Percentiles rank a stretch among this genome's conserved stretches.
Conservation (phyloP, 768 basidiomycete genomes). For the Kwoniella newhampshirensis region DNA sequence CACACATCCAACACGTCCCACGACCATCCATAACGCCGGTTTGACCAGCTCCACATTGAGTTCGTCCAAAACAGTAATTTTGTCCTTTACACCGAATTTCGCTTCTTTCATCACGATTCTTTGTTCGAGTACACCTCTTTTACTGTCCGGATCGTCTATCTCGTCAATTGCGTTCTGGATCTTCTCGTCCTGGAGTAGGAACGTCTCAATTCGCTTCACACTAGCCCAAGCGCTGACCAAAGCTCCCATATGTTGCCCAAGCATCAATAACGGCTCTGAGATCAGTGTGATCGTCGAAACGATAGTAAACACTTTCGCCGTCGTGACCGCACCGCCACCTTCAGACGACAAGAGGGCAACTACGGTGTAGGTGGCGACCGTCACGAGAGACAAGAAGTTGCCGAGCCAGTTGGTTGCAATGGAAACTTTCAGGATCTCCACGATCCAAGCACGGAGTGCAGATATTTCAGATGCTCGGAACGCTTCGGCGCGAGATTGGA, state of each 20-base stretch:
- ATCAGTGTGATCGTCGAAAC: slow-evolving; percentile 23
- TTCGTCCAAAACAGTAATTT: slow-evolving; percentile 5
- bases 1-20: slow-evolving; percentile 23
- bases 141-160: no score
- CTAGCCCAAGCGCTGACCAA: slow-evolving; percentile 24
- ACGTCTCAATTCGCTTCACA: slow-evolving; percentile 21
- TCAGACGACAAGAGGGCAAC: slow-evolving; percentile 7
- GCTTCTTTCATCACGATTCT: slow-evolving; percentile 7
- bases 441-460: slow-evolving; percentile 6
- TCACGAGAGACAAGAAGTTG: slow-evolving; percentile 14
- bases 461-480: slow-evolving; percentile 15
- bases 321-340: slow-evolving; percentile 9
- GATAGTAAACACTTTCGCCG: slow-evolving; percentile 25
- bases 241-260: slow-evolving; percentile 14
- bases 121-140: neutral
- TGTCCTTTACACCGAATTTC: slow-evolving; percentile 14
- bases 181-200: slow-evolving; percentile 16
- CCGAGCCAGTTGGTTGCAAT: slow-evolving; percentile 20
- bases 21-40: slow-evolving; percentile 23
- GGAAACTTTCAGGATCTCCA: slow-evolving; percentile 12
- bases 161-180: neutral
- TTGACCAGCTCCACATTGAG: slow-evolving; percentile 8
- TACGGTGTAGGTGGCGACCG: slow-evolving; percentile 22
- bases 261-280: slow-evolving; percentile 24
- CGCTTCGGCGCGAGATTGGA: slow-evolving; percentile 1